Base-by-base conservation (phyloP, 352 stramenopile species). In the Phytophthora foliorum region DNA sequence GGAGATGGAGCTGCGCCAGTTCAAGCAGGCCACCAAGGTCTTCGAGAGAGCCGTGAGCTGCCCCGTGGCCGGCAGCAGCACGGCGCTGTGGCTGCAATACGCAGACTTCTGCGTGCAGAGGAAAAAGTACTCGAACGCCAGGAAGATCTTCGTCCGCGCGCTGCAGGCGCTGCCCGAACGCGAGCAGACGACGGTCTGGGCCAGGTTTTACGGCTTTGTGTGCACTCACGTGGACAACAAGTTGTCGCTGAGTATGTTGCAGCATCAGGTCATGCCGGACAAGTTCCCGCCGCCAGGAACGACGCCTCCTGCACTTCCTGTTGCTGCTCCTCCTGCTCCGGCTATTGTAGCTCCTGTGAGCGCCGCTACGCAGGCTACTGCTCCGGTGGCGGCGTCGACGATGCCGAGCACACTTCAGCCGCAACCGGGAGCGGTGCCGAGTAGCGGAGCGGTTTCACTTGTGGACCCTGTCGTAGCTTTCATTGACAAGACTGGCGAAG, bases 1-100 rank as follows among this genome's bases (percentile, higher is more conserved):
- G 44, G 86, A 94, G 72, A 89, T 92, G 46, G 86, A 90, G 32
- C 63, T 94, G 53, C 82, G 86, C 13, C 86, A 94, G 75, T 94
- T 94, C 63, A 94, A 94, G 59, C 86, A 94, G 69, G 85, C 86
- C 39, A 94, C 86, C 8, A 92, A 91, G 57, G 84, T 93, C 32
- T 90, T 92, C 54, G 86, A 94, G 60, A 63, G 72, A 41, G 86
- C 82, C 6, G 78, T 84, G 46, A 74, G 45, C 42, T 92, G 83
- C 50, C 72, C 81, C 9, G 67, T 91, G 3, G 84, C 81, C 2
- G 68, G 74, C 19, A 42, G 24, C 17, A 78, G 62, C 53, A 74
- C 59, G 4, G 54, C 59, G 9, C 60, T 91, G 25, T 93, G 82
- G 84, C 68, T 91, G 17, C 74, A 88, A 60, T 94, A 93, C 44